Evolutionary conservation across 441 rosid genomes (phyloP), one percentile per base, ranked within the genome.

Genomic region (Erysimum pusillum): DNA sequence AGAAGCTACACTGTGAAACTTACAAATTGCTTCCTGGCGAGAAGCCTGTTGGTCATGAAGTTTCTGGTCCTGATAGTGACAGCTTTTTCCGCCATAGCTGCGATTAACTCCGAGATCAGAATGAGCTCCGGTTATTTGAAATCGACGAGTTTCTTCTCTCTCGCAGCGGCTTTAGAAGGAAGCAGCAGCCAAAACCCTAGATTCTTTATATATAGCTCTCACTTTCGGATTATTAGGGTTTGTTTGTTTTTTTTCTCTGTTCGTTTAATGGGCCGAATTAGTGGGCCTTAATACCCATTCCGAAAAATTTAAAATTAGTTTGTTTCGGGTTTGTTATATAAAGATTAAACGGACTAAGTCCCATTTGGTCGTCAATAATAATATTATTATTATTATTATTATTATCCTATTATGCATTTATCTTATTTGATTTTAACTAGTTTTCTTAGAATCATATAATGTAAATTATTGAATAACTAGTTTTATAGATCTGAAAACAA

Each of bases 11-110:
- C 0, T 36, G 32, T 5, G 13, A 38, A 28, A 28, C 9, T n/a
- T 59, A 91, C 98, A 61, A 91, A 93, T 79, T 93, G 97, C 88
- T 93, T 91, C 84, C 97, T 88, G 53, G 96, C 83, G 41, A 91
- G 97, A 45, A 93, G 94, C 64, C 97, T 85, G 80, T 93, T 93
- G 32, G 98, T 91, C 97, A 91, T 91, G 82, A 93, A 91, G 84
- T 91, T 93, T 69, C 98, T 82, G 38, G 94, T 91, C 28, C 96
- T 84, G 28, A 93, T 88, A 0, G 96, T 93, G 5, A 90, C 92
- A 14, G 94, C 97, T 87, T 93, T 91, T 67, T 93, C 97, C 73
- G 96, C 87, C 98, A 93, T 93, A 64, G 71, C 73, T 80, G 51
- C 70, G 32, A 41, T 56, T 51, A 36, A 13, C 60, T 54, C 66